These are phyloP conservation scores for Colletotrichum echinochloae DNA, from an alignment of 2,329 filamentous ascomycete species.

Conservation along the genomic window DNA sequence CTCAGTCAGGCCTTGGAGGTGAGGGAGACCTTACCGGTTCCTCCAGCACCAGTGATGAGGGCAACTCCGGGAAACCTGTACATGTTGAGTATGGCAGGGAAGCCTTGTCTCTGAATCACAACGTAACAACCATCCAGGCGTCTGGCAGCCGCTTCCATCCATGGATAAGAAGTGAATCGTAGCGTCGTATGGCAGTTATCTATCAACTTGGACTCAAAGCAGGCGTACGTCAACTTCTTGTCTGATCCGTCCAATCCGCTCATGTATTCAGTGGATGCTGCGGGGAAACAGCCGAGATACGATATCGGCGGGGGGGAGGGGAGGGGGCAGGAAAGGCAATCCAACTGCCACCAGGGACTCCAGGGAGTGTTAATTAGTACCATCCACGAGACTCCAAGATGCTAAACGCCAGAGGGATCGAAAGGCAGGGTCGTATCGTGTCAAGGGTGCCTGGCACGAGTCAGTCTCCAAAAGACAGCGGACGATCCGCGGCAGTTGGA, in stretches of 20 bases:
- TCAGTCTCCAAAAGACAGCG: slow-evolving; percentile 36
- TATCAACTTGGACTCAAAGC: slow-evolving; percentile 4
- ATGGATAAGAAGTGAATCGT: background rate
- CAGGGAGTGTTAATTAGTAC: too few species aligned
- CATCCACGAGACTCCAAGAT: background rate
- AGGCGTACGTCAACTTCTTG: slow-evolving; percentile 9
- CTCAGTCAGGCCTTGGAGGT: background rate
- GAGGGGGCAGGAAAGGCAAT: slow-evolving; percentile 11
- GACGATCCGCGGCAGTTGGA: slow-evolving; percentile 20
- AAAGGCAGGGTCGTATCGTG: slow-evolving; percentile 5
- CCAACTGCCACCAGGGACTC: background rate
- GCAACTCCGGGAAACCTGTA: slow-evolving; percentile 57
- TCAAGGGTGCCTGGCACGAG: slow-evolving; percentile 19
- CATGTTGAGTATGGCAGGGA: slow-evolving; percentile 7
- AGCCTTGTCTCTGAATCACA: background rate
- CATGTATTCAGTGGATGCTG: slow-evolving; percentile 27
- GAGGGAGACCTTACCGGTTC: slow-evolving; percentile 53
- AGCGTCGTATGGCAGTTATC: background rate
- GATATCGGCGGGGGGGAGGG: slow-evolving; percentile 1
- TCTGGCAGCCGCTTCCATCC: background rate
- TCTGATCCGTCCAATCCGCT: background rate
- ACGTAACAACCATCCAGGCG: background rate
- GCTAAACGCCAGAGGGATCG: background rate
- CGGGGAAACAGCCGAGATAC: slow-evolving; percentile 30
- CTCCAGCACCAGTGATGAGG: slow-evolving; percentile 61